Base-by-base conservation (phyloP, 768 basidiomycete species). In the Serendipita sp. region DNA sequence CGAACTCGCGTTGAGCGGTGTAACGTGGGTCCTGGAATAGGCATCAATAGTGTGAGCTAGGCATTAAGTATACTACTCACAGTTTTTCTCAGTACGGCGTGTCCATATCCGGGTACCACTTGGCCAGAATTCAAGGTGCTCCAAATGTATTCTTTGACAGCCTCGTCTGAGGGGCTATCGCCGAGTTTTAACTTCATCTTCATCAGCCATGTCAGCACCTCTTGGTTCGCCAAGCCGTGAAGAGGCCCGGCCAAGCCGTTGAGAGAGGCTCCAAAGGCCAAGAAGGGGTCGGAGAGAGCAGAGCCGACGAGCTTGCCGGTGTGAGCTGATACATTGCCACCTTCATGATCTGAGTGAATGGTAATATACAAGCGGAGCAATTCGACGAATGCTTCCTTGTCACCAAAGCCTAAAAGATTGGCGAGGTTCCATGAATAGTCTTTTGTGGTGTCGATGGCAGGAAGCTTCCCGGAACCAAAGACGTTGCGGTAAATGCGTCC, bases 321-420 rank as follows among this genome's bases (percentile, higher is more conserved):
- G 79, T 94, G 92, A 1, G 92, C 92, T 63, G 95, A 97, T 67
- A 98, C 95, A 70, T 98, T 98, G 51, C 95, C 95, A 74, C 95
- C 95, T 76, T 98, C 95, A 77, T 98, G 95, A 73, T 98, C 95
- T 73, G 86, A 93, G 82, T 98, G 95, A 72, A 98, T 94, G 69
- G 93, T 95, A 76, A 97, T 84, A 80, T 97, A 98, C 58, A 98
- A 83, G 67, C 95, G 83, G 76, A 98, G 83, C 64, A 97, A 83
- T 77, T 98, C 95, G 65, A 96, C 90, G 68, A 98, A 96, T 30
- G 81, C 85, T 54, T 80, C 77, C 70, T 92, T 88, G 65, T 91
- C 88, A 64, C 88, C 90, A 72, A 91, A 96, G 67, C 95, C 95
- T 64, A 97, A 88, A 63, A 96, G 83, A 69, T 83, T 85, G 53